Percentiles rank a stretch among this genome's conserved stretches.
Evolutionary conservation across 345 rosid genomes (phyloP).

Genomic region (Anastatica hierochuntica): DNA sequence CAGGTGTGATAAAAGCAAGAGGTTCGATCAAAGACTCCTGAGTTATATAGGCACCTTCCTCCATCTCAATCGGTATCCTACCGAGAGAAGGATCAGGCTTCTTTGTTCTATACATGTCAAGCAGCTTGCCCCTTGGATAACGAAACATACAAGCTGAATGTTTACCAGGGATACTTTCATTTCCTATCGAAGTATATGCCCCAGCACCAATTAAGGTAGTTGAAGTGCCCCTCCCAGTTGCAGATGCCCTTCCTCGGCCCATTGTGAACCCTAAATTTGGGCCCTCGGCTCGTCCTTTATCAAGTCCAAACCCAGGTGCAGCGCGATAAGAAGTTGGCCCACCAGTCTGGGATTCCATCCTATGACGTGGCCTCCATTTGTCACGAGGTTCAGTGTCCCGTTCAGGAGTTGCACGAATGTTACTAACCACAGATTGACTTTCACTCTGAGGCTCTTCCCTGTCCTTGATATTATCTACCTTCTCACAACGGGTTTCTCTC

Average conservation of each 20-base stretch:
- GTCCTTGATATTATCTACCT: constrained; percentile 47
- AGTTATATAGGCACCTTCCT: constrained; percentile 35
- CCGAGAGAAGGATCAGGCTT: constrained; percentile 21
- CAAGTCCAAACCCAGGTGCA: constrained; percentile 83
- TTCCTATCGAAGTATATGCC: background rate
- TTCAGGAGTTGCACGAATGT: constrained; percentile 43
- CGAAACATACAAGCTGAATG: constrained; percentile 26
- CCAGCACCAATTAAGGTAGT: constrained; percentile 20
- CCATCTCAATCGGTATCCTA: constrained; percentile 45
- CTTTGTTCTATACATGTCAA: constrained; percentile 24
- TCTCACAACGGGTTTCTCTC: constrained; percentile 58
- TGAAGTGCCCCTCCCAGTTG: constrained; percentile 17
- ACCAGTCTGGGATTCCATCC: constrained; percentile 59
- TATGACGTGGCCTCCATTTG: constrained; percentile 96
- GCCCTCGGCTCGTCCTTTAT: constrained; percentile 54
- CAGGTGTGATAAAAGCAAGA: constrained; percentile 66
- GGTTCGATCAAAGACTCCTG: constrained; percentile 38
- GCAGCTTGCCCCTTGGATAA: constrained; percentile 75
- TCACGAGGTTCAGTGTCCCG: constrained; percentile 78
- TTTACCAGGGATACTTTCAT: constrained; percentile 22
- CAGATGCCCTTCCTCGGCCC: constrained; percentile 64
- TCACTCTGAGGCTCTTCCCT: constrained; percentile 58
- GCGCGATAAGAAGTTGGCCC: constrained; percentile 49
- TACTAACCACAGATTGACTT: constrained; percentile 33
- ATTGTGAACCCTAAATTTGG: constrained; percentile 53